phyloP scores from a whole-genome alignment of 31 red algal genomes.

The Odonthalia washingtoniensis region DNA sequence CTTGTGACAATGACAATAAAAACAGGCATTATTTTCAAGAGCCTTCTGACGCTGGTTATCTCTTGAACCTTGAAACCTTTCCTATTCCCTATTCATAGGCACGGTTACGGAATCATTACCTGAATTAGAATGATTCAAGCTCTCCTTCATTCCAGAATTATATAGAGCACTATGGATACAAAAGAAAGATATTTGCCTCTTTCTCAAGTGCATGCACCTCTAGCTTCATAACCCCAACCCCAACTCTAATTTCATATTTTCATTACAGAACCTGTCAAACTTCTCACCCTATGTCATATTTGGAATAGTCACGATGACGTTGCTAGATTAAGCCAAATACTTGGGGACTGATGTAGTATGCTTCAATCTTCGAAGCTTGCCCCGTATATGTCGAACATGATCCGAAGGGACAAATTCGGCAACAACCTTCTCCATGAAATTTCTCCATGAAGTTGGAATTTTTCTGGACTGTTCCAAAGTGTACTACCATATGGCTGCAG shows the following conservation, averaged over 20 bases:
- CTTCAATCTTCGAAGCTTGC: not conserved
- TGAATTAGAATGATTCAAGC: too few relatives aligned
- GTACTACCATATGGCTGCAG: not conserved
- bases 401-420: too few relatives aligned
- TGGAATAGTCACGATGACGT: not conserved
- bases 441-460: too few relatives aligned
- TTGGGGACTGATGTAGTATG: not conserved
- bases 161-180: not conserved
- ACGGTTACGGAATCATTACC: too few relatives aligned
- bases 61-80: too few relatives aligned
- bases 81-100: too few relatives aligned
- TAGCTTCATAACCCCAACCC: not conserved
- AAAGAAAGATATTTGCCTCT: not conserved
- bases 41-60: too few relatives aligned
- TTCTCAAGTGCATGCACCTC: not conserved
- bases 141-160: too few relatives aligned
- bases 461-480: too few relatives aligned
- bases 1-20: conserved; percentile 37
- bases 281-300: not conserved
- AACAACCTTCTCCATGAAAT: too few relatives aligned
- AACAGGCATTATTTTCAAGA: conserved; percentile 32
- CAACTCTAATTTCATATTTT: not conserved
- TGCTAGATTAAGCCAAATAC: not conserved
- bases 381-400: not conserved
- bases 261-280: not conserved